Percentiles rank a stretch among this genome's conserved stretches.
Conservation (phyloP, 164 flowering plant genomes). For the Annona squamosa region DNA sequence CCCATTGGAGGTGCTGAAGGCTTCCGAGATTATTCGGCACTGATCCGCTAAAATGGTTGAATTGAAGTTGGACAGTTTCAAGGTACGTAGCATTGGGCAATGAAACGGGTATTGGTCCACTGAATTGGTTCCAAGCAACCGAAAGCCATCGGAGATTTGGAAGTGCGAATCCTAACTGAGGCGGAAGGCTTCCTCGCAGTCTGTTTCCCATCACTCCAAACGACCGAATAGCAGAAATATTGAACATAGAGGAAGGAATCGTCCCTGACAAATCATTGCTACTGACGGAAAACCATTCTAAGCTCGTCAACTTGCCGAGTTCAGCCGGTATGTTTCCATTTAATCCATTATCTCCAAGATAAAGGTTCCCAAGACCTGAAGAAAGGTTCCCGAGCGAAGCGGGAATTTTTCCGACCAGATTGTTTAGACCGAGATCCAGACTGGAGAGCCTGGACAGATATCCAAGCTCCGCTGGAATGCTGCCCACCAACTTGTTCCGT, state of each 20-base stretch:
- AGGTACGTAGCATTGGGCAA: background rate
- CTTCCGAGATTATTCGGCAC: background rate
- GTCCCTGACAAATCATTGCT: background rate
- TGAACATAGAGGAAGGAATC: slow-evolving; percentile 5
- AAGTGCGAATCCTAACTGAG: background rate
- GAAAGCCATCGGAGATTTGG: background rate
- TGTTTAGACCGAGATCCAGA: background rate
- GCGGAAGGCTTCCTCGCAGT: background rate
- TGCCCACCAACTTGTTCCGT: background rate
- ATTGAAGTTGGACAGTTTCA: background rate
- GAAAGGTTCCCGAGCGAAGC: slow-evolving; percentile 5
- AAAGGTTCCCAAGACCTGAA: background rate
- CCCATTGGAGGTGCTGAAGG: background rate
- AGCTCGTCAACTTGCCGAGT: background rate
- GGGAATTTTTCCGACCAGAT: background rate
- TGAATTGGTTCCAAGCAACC: background rate
- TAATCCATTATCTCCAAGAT: background rate
- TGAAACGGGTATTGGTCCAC: background rate
- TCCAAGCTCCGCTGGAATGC: background rate
- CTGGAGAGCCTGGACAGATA: background rate
- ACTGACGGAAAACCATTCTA: background rate
- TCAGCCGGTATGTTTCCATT: background rate
- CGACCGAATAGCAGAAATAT: background rate
- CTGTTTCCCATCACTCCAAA: background rate
- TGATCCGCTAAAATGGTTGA: background rate